phyloP scores from a whole-genome alignment of 768 basidiomycete species.

The Pleurotus tuoliensis region DNA sequence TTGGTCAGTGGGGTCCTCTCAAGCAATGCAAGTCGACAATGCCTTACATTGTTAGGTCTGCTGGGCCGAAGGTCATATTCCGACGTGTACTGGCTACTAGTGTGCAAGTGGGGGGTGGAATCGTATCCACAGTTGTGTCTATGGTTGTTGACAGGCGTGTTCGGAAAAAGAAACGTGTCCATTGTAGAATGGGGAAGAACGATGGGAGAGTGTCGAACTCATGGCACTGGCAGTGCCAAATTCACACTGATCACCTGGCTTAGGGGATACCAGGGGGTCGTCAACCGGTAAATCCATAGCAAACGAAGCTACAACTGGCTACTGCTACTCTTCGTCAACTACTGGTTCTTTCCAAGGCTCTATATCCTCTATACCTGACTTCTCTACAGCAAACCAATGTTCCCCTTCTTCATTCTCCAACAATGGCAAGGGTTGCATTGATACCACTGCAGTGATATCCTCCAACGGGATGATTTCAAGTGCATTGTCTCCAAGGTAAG shows the following conservation, averaged over 20 bases:
- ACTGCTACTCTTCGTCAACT: neutral
- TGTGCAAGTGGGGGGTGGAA: too few species aligned
- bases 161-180: neutral
- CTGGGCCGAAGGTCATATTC: too few species aligned
- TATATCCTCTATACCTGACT: slow-evolving; percentile 18
- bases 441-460: slow-evolving; percentile 18
- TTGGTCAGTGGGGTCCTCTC: neutral
- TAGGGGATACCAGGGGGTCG: too few species aligned
- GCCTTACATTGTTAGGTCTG: neutral
- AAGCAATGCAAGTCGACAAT: neutral
- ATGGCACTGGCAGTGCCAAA: too few species aligned
- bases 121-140: too few species aligned
- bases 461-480: slow-evolving; percentile 13
- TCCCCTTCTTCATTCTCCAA: neutral
- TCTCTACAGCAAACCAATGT: slow-evolving; percentile 17
- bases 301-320: neutral
- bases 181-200: neutral
- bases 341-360: slow-evolving; percentile 3
- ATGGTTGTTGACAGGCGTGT: neutral
- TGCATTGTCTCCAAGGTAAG: slow-evolving; percentile 10
- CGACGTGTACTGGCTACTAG: too few species aligned
- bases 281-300: neutral
- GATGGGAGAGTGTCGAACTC: too few species aligned
- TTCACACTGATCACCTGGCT: too few species aligned
- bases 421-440: slow-evolving; percentile 16